Evolutionary conservation across 495 filamentous ascomycete genomes (phyloP), one percentile per base, ranked within the genome.

Genomic region (Xylaria sp.): DNA sequence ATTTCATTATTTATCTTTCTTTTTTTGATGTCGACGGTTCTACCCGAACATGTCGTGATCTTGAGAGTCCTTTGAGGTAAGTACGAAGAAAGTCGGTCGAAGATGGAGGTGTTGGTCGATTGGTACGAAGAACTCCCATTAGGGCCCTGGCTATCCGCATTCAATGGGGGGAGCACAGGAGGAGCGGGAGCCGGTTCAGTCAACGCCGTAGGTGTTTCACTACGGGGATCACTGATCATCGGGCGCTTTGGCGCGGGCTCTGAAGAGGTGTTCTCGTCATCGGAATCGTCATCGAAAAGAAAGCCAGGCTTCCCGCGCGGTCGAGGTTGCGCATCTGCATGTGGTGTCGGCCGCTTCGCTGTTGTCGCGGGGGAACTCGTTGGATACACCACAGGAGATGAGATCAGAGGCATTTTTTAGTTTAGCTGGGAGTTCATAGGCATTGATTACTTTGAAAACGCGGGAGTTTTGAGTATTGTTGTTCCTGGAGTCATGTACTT

Each of bases 11-110:
- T 74, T 15, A 84, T 71, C 62, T 83, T 85, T 55, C 87, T 90
- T 69, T 85, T 75, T 9, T 81, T 79, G 41, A 93, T 85, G 41
- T 84, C 80, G 40, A 91, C 81, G 1, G 83, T 83, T 63, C 85
- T 89, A 65, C 93, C 93, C 2, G 88, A 87, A 75, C 90, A 94
- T 31, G 88, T 92, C 63, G 85, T 88, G 26, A 92, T 83, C 41
- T 86, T 81, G 75, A 75, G 68, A 19, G 69, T 67, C n/a, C n/a
- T 69, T 59, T 61, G 78, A 59, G 53, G 72, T 74, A 70, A 74
- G n/a, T 53, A 82, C 67, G 67, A 81, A 81, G 69, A 77, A 72
- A 70, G 82, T 71, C 61, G 82, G 73, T 68, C 80, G 79, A 74
- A 83, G 71, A 72, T 72, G 35, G 71, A 79, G 14, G 61, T 6